phyloP scores from a whole-genome alignment of 2,329 filamentous ascomycete genomes.

The Penicillium sp. region DNA sequence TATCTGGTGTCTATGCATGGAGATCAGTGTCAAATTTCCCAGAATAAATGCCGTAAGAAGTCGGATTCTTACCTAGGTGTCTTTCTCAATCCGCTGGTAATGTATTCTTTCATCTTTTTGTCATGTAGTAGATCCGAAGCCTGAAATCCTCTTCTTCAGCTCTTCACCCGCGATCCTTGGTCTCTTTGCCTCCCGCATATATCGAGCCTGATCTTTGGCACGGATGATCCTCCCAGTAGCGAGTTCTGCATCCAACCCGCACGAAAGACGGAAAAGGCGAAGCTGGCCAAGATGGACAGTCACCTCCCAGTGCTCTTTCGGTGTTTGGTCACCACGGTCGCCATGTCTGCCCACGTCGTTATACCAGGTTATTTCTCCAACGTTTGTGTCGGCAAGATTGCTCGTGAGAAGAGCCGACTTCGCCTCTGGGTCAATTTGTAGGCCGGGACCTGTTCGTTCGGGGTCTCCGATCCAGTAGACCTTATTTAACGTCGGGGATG shows the following conservation, averaged over 20 bases:
- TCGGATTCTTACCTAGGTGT: too few species aligned
- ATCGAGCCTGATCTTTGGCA: constrained; percentile 1
- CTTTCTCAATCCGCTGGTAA: background rate
- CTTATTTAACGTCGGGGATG: background rate
- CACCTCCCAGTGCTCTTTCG: background rate
- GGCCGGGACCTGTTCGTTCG: background rate
- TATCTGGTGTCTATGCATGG: too few species aligned
- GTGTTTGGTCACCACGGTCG: background rate
- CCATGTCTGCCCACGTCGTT: background rate
- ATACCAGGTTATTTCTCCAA: background rate
- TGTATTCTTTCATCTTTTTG: too few species aligned
- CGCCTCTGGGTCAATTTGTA: constrained; percentile 1
- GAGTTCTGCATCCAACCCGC: background rate
- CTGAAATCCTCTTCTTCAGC: constrained; percentile 1
- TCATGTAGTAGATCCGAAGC: constrained; percentile 1
- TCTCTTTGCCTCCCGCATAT: background rate
- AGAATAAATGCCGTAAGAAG: too few species aligned
- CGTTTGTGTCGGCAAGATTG: background rate
- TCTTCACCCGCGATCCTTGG: background rate
- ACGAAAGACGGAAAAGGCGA: background rate
- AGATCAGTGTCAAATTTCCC: too few species aligned
- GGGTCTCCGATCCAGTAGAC: constrained; percentile 1
- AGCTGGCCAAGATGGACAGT: background rate
- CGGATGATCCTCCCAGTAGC: constrained; percentile 1
- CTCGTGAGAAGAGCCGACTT: background rate